These are phyloP conservation scores for Diaporthe longicolla DNA, from an alignment of 2,329 filamentous ascomycete species.

Conservation along the genomic window DNA sequence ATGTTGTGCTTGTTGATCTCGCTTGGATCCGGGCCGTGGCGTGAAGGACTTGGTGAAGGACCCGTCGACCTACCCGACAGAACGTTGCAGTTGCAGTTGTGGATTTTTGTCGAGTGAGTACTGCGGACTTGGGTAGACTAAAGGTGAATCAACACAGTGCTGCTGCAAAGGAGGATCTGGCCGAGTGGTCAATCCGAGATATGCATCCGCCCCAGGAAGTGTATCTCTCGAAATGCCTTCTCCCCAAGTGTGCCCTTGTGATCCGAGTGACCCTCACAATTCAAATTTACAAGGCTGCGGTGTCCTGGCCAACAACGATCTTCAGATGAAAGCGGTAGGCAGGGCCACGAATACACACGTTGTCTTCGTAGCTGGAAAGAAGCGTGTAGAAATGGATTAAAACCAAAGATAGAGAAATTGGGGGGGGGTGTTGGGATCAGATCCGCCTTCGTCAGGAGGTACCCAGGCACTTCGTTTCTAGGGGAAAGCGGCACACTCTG, in stretches of 20 bases:
- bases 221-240: neutral
- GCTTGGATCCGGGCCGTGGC: neutral
- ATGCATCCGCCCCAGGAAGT: neutral
- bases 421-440: too few relatives aligned
- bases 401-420: too few relatives aligned
- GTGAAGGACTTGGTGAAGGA: neutral
- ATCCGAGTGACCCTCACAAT: too few relatives aligned
- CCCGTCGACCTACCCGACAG: neutral
- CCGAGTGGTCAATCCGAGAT: neutral
- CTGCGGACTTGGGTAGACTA: neutral
- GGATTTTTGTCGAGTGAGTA: neutral
- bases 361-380: too few relatives aligned
- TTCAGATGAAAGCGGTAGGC: neutral
- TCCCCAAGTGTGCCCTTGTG: too few relatives aligned
- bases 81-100: neutral
- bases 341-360: too few relatives aligned
- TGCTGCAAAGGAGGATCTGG: neutral
- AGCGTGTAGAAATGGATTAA: too few relatives aligned
- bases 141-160: neutral
- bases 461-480: neutral
- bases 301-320: neutral
- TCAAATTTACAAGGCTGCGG: neutral
- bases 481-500: neutral
- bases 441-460: too few relatives aligned
- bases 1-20: conserved; percentile 51